Evolutionary conservation across 2,329 filamentous ascomycete species (phyloP), one percentile per base, ranked within the genome.

Genomic region (Teratosphaeria viscida): DNA sequence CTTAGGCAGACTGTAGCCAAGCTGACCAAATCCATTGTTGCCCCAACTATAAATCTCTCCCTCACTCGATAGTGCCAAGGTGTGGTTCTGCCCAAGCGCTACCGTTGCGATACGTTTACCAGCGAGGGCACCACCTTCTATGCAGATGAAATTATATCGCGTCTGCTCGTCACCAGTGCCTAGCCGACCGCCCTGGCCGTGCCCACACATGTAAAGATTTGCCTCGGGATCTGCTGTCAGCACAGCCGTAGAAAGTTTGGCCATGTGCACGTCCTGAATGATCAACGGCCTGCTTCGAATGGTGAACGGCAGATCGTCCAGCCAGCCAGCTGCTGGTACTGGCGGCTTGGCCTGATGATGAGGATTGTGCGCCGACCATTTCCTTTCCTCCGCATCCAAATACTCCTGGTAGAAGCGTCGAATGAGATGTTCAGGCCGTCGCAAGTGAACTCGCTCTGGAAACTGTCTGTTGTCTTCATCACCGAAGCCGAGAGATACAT

Each of bases 1-100:
- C 63, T 80, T 79, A 1, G 91, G 90, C 16, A 96, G 77, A 19
- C 82, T 77, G 71, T 96, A 97, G 5, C 94, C 94, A 14, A 99
- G 80, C 71, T 97, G 92, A 1, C 87, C 90, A 70, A 84, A 86
- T 7, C 82, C 85, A 68, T 96, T 97, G 64, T 87, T 89, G 7
- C 94, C 94, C 94, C 94, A 99, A 1, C 90, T 94, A 79, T 90
- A 96, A 5, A 96, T 83, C 65, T 95, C 90, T n/a, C 94, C 92
- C 57, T 86, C 81, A n/a, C 85, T 85, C 3, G 89, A 88, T 5
- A 97, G 78, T 1, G 90, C 92, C 71, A 99, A 80, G 2, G 88
- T 89, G 71, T 99, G 94, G 65, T 96, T 94, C 70, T 95, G 90
- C 0, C 94, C 94, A 2, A 99, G 80, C 1, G 91, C 90, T 54